Percentiles rank a stretch among this genome's conserved stretches.
phyloP scores from a whole-genome alignment of 139 green algal genomes.

The Deuterostichococcus epilithicus region DNA sequence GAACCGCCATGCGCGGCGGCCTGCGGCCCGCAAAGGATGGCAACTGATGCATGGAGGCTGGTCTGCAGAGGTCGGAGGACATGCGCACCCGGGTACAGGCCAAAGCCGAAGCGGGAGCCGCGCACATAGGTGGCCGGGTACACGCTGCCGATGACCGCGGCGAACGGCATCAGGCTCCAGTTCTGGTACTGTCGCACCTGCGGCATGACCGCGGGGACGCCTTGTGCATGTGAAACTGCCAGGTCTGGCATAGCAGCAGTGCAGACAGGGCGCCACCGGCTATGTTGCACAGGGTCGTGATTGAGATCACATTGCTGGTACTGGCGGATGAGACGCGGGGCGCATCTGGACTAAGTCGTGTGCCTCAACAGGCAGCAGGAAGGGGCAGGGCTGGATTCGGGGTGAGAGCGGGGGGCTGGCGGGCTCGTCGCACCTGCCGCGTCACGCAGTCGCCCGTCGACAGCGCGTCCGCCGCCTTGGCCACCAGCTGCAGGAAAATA shows the following conservation, averaged over 20 bases:
- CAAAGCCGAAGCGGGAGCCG: constrained; percentile 63
- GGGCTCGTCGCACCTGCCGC: constrained; percentile 32
- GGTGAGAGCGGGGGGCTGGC: constrained; percentile 58
- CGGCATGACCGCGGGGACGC: neutral
- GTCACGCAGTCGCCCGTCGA: constrained; percentile 82
- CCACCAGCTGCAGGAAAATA: constrained; percentile 68
- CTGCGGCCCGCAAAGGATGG: neutral
- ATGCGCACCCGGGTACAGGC: constrained; percentile 37
- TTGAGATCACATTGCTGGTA: no score
- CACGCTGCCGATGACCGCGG: constrained; percentile 62
- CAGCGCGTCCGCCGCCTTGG: constrained; percentile 84
- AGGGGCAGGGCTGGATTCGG: no score
- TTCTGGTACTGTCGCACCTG: constrained; percentile 52
- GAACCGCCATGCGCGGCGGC: no score
- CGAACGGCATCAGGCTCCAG: constrained; percentile 70
- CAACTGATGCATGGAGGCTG: neutral
- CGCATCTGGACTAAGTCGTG: no score
- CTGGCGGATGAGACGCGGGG: no score
- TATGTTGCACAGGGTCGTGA: no score
- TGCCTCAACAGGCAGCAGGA: no score
- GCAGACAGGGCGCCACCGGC: no score
- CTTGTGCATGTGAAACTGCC: no score
- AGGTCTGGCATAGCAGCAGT: no score
- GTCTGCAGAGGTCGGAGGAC: no score
- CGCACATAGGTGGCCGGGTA: constrained; percentile 72